Evolutionary conservation across 2,329 filamentous ascomycete genomes (phyloP).

Genomic region (Pyrenophora graminea): DNA sequence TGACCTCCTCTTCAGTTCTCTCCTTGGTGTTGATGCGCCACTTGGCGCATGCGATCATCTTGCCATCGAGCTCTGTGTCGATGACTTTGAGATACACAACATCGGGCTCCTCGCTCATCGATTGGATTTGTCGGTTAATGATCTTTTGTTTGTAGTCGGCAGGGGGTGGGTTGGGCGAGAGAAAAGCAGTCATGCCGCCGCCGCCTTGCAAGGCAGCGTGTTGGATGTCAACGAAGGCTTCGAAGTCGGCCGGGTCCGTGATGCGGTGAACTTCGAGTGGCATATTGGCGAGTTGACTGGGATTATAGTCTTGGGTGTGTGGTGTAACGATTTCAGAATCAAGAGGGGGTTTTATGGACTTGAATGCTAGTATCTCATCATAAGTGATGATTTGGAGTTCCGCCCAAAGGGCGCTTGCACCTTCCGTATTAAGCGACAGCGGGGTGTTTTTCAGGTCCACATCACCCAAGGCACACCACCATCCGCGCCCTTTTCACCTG

Average conservation of each 20-base stretch:
- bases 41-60: conserved; percentile 43
- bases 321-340: too few species aligned
- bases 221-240: conserved; percentile 35
- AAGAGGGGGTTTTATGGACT: too few species aligned
- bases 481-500: conserved; percentile 13
- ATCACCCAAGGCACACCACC: neutral
- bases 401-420: conserved; percentile 1
- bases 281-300: conserved; percentile 25
- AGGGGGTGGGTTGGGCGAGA: conserved; percentile 26
- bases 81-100: conserved; percentile 39
- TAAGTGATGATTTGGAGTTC: too few species aligned
- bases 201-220: conserved; percentile 34
- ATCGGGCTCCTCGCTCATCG: conserved; percentile 31
- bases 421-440: conserved; percentile 7
- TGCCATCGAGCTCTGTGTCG: conserved; percentile 37
- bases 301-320: neutral
- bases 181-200: conserved; percentile 30
- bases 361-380: too few species aligned
- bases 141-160: conserved; percentile 22
- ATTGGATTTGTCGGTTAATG: conserved; percentile 34
- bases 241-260: conserved; percentile 31
- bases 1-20: conserved; percentile 38
- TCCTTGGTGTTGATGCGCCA: conserved; percentile 44
- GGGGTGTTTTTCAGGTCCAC: conserved; percentile 3
- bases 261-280: conserved; percentile 41